Evolutionary conservation across 2,329 filamentous ascomycete genomes (phyloP).

Genomic region (Aspergillus tanneri): DNA sequence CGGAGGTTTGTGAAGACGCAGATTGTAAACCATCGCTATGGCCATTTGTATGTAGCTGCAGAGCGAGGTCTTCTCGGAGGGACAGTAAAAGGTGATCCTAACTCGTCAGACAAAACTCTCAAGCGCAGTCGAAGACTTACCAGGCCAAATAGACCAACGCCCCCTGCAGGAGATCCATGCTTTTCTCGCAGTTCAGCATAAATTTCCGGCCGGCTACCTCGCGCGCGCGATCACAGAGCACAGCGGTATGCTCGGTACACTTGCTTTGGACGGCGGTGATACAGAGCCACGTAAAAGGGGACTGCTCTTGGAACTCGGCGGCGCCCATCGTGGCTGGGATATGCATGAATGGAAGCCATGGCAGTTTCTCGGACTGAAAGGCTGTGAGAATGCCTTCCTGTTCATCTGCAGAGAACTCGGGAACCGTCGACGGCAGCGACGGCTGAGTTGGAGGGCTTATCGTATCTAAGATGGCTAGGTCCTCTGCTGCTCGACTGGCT

Average conservation of each 20-base stretch:
- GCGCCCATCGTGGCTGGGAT: constrained; percentile 2
- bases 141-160: constrained; percentile 14
- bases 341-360: constrained; percentile 10
- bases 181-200: constrained; percentile 10
- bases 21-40: constrained; percentile 7
- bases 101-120: neutral
- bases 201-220: constrained; percentile 5
- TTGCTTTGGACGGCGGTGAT: constrained; percentile 8
- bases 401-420: neutral
- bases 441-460: neutral
- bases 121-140: neutral
- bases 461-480: neutral
- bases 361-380: constrained; percentile 7
- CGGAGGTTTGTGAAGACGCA: constrained; percentile 9
- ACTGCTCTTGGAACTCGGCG: constrained; percentile 1
- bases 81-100: constrained; percentile 12
- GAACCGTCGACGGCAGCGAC: neutral
- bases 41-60: constrained; percentile 16
- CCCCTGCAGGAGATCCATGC: constrained; percentile 12
- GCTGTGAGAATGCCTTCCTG: constrained; percentile 6
- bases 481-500: neutral
- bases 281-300: constrained; percentile 13
- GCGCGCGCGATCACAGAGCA: constrained; percentile 3
- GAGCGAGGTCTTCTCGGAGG: constrained; percentile 11
- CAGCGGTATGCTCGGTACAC: neutral